Evolutionary conservation across 2,329 filamentous ascomycete genomes (phyloP), one percentile per base, ranked within the genome.

Genomic region (Trichoderma endophyticum): DNA sequence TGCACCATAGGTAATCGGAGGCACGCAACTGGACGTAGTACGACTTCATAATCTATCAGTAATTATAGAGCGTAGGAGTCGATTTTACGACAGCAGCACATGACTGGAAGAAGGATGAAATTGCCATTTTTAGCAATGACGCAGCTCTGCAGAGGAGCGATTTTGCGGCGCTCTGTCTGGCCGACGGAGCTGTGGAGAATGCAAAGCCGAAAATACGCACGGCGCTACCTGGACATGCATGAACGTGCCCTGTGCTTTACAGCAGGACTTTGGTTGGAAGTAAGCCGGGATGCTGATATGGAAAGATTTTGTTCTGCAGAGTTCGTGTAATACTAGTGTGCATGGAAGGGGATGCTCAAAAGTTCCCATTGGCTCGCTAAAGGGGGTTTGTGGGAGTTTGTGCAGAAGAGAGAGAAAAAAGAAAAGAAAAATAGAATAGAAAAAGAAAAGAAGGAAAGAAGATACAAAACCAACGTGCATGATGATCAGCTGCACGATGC

Each of bases 401-500:
- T 36, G 32, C 36, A 67, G 32, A 56, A 9, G 8, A 21, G n/a
- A 26, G 57, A 34, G 26, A 51, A 30, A 30, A 54, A 24, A 12
- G 32, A 51, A 18, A 61, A 18, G 14, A 36, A 24, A 12, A 34
- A 18, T 2, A 30, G 21, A 36, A 54, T 26, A 28, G 30, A 66
- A 57, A 30, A 43, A 48, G 24, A 48, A 48, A 30, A 39, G 26
- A 48, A 48, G 14, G 18, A 48, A 48, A 48, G 36, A 48, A 63
- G 43, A 63, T n/a, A 24, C 36, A 9, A 24, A 54, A 28, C 36
- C 34, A 67, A 56, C 21, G 3, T 67, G 64, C 64, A 67, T 67
- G 64, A 59, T 56, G 64, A 67, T 67, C 64, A 14, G 15, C 65
- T 60, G 65, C 54, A 43, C 59, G 65, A 68, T 68, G 65, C 43